These are phyloP conservation scores for Chaetothyriales sp. DNA, from an alignment of 2,329 filamentous ascomycete species.

Conservation along the genomic window DNA sequence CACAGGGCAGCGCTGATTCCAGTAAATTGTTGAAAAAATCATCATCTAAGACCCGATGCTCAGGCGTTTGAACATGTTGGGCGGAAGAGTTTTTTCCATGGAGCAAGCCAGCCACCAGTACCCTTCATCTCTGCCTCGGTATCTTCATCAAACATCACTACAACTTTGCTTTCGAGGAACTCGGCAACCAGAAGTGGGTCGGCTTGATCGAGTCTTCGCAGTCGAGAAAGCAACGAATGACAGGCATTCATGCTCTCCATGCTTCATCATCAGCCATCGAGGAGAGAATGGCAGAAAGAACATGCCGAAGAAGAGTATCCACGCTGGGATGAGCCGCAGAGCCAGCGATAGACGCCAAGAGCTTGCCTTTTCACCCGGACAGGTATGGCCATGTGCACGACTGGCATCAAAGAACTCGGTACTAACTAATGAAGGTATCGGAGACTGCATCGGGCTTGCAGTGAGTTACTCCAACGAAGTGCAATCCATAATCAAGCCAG, in stretches of 20 bases:
- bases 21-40: conserved; percentile 6
- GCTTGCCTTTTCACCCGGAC: conserved; percentile 31
- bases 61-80: conserved; percentile 1
- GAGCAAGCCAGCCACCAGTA: not conserved
- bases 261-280: conserved; percentile 59
- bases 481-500: conserved; percentile 29
- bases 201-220: conserved; percentile 49
- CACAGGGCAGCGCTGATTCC: not conserved
- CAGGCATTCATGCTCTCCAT: conserved; percentile 50
- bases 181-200: conserved; percentile 61
- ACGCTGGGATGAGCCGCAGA: conserved; percentile 55
- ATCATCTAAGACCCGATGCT: conserved; percentile 1
- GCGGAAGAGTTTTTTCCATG: not conserved
- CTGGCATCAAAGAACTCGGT: no score
- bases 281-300: conserved; percentile 66
- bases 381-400: no score
- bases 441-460: no score
- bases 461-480: conserved; percentile 4
- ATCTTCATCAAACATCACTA: conserved; percentile 63
- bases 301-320: conserved; percentile 56
- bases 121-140: conserved; percentile 47
- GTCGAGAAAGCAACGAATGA: conserved; percentile 44
- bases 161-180: conserved; percentile 71
- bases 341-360: conserved; percentile 64
- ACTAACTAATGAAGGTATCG: no score